phyloP scores from a whole-genome alignment of 176 grass and related monocot genomes.

The Avena insularis region DNA sequence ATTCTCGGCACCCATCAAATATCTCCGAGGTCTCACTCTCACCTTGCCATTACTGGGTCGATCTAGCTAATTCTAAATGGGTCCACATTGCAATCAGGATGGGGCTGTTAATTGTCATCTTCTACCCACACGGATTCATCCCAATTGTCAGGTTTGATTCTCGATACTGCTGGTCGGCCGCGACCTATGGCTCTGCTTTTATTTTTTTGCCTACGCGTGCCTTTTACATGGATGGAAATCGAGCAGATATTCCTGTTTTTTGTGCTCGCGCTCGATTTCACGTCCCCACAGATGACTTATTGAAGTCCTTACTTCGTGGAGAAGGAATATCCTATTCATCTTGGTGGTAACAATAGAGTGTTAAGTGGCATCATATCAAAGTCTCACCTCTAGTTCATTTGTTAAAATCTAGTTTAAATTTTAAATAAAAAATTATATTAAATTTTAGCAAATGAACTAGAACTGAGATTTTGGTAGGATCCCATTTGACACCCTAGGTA shows the following conservation, averaged over 20 bases:
- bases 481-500: too few relatives aligned
- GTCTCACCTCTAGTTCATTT: too few relatives aligned
- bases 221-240: not conserved
- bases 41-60: not conserved
- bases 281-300: not conserved
- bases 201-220: not conserved
- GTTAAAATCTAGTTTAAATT: too few relatives aligned
- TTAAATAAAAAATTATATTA: too few relatives aligned
- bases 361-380: too few relatives aligned
- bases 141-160: not conserved
- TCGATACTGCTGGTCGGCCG: not conserved
- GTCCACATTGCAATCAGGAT: not conserved
- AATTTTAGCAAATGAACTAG: too few relatives aligned
- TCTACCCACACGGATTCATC: not conserved
- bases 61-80: not conserved
- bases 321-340: constrained; percentile 1
- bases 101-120: not conserved
- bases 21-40: not conserved
- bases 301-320: not conserved
- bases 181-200: not conserved
- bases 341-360: not conserved
- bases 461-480: too few relatives aligned
- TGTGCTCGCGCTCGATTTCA: not conserved
- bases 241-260: not conserved
- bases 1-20: not conserved